Evolutionary conservation across 352 stramenopile species (phyloP), one percentile per base, ranked within the genome.

Genomic region (Lagenidium sp.): DNA sequence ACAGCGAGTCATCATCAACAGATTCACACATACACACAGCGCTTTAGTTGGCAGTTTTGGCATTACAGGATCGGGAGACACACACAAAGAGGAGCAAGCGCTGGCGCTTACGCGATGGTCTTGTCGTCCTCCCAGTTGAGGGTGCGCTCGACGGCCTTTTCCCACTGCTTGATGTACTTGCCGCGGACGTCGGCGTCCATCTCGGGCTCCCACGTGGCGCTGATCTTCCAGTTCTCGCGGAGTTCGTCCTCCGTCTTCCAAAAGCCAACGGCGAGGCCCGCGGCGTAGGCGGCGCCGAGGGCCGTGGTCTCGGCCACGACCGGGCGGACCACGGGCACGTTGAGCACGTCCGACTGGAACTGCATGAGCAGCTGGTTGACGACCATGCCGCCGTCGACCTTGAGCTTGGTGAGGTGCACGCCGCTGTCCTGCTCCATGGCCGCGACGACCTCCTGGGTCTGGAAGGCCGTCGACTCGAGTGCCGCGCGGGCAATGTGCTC

Each of bases 311-410:
- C 97, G 8, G 88, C 78, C 26, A 98, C 82, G 8, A 91, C 76
- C 0, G 96, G 95, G 39, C 87, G 85, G 7, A 98, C 70, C 4
- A 99, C 95, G 0, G 82, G 71, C 34, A 93, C 84, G 50, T 96
- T 86, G 19, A 98, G 73, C 19, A 99, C 84, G 58, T 99, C 94
- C 36, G 87, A 85, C 72, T 99, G 95, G 72, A 99, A 98, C 62
- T 99, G 96, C 92, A 99, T 98, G 21, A 99, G 63, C 36, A 98
- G 71, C 45, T 93, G 63, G 74, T 99, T 99, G 37, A 84, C 79
- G n/a, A 97, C 97, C 73, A 98, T 98, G 46, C 97, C 96, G 25
- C 96, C 96, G 61, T 99, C 96, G 1, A 99, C 96, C 63, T 96
- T 95, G 37, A 99, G 73, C 45, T 85, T 79, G 21, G 68, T 71